Conservation (phyloP, 2,329 filamentous ascomycete genomes). For the Fusarium napiforme region DNA sequence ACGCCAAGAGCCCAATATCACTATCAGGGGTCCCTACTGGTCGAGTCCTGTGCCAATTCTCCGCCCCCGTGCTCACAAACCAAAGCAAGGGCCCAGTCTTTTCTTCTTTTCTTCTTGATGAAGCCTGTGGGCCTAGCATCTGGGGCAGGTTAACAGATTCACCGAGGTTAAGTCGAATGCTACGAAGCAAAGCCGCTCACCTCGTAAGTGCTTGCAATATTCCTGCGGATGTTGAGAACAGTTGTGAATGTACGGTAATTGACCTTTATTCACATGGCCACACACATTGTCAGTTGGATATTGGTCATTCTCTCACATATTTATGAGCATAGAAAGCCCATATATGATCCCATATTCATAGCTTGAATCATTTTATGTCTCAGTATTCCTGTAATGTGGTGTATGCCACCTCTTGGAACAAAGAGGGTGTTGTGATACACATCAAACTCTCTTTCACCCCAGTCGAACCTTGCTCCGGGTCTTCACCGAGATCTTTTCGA, state of each 20-base stretch:
- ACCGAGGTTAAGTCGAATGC: slow-evolving; percentile 41
- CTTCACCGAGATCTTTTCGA: slow-evolving; percentile 41
- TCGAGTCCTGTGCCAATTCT: slow-evolving; percentile 11
- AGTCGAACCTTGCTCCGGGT: slow-evolving; percentile 22
- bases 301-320: slow-evolving; percentile 19
- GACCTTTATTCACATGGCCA: slow-evolving; percentile 7
- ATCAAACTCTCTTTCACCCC: slow-evolving; percentile 8
- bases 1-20: slow-evolving; percentile 27
- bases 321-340: slow-evolving; percentile 10
- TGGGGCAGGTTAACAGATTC: slow-evolving; percentile 32
- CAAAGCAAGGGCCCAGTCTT: slow-evolving; percentile 19
- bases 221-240: background rate
- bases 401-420: background rate
- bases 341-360: slow-evolving; percentile 35
- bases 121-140: slow-evolving; percentile 3
- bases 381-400: slow-evolving; percentile 2
- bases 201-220: background rate
- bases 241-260: background rate
- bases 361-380: slow-evolving; percentile 2
- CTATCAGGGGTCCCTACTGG: slow-evolving; percentile 29
- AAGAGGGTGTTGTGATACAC: slow-evolving; percentile 19
- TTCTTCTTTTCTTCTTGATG: slow-evolving; percentile 25
- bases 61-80: slow-evolving; percentile 24
- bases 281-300: slow-evolving; percentile 9
- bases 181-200: background rate